Base-by-base conservation (phyloP, 2,329 filamentous ascomycete genomes). In the Paecilomyces formosus region DNA sequence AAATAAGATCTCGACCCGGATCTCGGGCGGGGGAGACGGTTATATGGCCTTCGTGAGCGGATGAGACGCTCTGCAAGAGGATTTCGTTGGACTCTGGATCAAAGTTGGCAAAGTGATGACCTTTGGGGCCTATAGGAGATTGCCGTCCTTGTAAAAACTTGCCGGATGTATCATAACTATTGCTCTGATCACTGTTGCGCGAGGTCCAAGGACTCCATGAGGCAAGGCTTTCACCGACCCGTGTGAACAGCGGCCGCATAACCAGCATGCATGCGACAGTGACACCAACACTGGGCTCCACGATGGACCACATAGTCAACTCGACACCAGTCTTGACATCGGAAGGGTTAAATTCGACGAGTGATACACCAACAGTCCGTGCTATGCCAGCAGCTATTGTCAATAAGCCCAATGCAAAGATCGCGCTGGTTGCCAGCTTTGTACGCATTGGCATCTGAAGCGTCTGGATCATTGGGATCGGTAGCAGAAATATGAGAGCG, bases 181-280 rank as follows among this genome's bases (percentile, higher is more conserved):
- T 55, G 9, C 30, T 24, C 22, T 24, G 26, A 35, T 45, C 21
- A n/a, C 54, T 55, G 33, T 45, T 33, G n/a, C 24, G 54, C 28
- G 54, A 22, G 11, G 11, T 55, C 54, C 54, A 55, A n/a, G 54
- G 54, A 13, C n/a, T 33, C 54, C 54, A 55, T 15, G 54, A 55
- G 12, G 49, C 24, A n/a, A 55, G 28, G n/a, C 35, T 55, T 45
- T 55, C 54, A 22, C 33, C 26, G 35, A 55, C 24, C 9, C 33
- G 33, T 9, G 28, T 21, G 18, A 55, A 55, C 26, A 55, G 31
- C 11, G 54, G 54, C 35, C 54, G 12, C 54, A 55, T 55, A 24
- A 55, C 54, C 13, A 55, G 35, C 54, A 55, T 55, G n/a, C 54
- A 55, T n/a, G 54, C 54, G 12, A 55, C 54, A 3, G 24, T 55